Evolutionary conservation across 371 early-diverging fungal genomes (phyloP), one percentile per base, ranked within the genome.

Genomic region (Conidiobolus incongruus): DNA sequence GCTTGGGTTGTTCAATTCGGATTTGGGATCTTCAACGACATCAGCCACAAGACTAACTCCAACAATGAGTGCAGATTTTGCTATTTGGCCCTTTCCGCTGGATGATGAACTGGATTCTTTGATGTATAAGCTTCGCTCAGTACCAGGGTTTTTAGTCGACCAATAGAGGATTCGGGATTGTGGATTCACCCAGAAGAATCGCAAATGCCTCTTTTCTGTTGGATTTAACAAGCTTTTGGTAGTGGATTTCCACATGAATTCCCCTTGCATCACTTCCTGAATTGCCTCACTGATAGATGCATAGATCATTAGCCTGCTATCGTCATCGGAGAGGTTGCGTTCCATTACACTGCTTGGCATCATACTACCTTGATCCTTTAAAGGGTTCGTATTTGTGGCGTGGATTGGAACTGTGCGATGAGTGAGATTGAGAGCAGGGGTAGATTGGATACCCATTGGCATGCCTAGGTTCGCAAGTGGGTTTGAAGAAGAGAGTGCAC

Each of bases 151-250:
- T 11, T 19, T 22, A 38, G 4, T n/a, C 5, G 54, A 51, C 82
- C 84, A 84, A 48, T 79, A 74, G 19, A 84, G 52, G 10, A 74
- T 75, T 46, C 70, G 72, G 30, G 77, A 72, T 44, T 81, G 81
- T 16, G 84, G 84, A 50, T 81, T 77, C 11, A 84, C 59, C 82
- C 84, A 81, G 43, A 81, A 72, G 61, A 71, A 81, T 4, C 82
- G 61, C 34, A 57, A 47, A 39, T 84, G 78, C 10, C 62, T 55
- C 35, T 70, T 70, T 48, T 71, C 73, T n/a, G 49, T 49, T 4
- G 61, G 64, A 15, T 15, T 6, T 15, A 35, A 15, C 38, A 62
- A 59, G 19, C 55, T 49, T 30, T 66, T 59, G 5, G 72, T 61
- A 13, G 72, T 72, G 44, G 70, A 77, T 58, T 84, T 84, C 53